Evolutionary conservation across 2,329 filamentous ascomycete genomes (phyloP).

Genomic region (Fonsecaea multimorphosa): DNA sequence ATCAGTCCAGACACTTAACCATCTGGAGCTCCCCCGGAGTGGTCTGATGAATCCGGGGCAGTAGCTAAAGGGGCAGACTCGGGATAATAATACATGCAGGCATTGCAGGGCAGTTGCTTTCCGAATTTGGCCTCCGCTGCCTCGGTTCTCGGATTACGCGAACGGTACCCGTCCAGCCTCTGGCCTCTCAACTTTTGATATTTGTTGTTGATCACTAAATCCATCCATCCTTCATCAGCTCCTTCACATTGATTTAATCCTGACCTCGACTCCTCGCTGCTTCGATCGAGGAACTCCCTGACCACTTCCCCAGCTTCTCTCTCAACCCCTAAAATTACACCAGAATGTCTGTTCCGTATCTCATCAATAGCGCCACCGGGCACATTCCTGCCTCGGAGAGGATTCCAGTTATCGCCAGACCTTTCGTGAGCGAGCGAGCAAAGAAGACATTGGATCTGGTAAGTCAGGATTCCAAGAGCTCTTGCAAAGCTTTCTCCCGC

Average conservation of each 20-base stretch:
- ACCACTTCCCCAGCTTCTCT: conserved; percentile 3
- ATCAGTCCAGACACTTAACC: conserved; percentile 12
- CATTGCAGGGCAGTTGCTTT: no score
- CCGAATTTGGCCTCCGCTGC: conserved; percentile 19
- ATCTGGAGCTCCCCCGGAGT: background rate
- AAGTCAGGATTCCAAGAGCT: conserved; percentile 28
- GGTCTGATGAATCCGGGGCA: background rate
- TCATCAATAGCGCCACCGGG: conserved; percentile 37
- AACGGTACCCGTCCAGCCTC: conserved; percentile 6
- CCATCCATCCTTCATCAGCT: conserved; percentile 2
- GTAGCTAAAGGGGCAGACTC: background rate
- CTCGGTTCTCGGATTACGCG: conserved; percentile 30
- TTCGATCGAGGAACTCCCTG: conserved; percentile 1
- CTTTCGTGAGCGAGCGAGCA: conserved; percentile 80
- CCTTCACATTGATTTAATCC: background rate
- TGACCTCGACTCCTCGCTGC: background rate
- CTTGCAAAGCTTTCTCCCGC: background rate
- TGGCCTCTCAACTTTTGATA: background rate
- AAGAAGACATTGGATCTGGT: conserved; percentile 81
- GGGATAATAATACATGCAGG: background rate
- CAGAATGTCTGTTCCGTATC: conserved; percentile 40
- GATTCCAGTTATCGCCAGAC: conserved; percentile 65
- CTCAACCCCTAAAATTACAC: background rate
- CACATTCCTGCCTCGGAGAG: conserved; percentile 57
- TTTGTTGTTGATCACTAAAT: conserved; percentile 21